phyloP scores from a whole-genome alignment of 805 yeast species.

The Schwanniomyces yamadae region DNA sequence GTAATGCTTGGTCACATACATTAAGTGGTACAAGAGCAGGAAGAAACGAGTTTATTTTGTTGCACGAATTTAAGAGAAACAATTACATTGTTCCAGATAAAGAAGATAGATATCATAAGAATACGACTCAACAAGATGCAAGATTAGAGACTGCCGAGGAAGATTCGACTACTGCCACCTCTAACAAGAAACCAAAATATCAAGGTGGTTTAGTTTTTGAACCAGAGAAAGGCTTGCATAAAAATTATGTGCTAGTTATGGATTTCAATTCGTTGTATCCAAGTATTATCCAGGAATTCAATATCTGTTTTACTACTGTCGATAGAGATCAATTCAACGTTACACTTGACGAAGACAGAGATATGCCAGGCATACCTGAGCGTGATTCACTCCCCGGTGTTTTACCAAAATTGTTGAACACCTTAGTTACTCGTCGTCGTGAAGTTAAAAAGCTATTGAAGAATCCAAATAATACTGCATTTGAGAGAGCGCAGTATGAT shows the following conservation, averaged over 20 bases:
- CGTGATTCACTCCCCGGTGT: constrained; percentile 68
- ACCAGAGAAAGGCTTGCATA: constrained; percentile 93
- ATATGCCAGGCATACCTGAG: constrained; percentile 68
- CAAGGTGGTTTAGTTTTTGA: constrained; percentile 96
- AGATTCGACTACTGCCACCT: constrained; percentile 49
- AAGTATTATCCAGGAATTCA: constrained; percentile 93
- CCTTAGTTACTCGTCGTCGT: constrained; percentile 85
- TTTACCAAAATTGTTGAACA: constrained; percentile 77
- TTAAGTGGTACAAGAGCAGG: constrained; percentile 94
- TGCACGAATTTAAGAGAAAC: constrained; percentile 84
- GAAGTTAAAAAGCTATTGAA: constrained; percentile 87
- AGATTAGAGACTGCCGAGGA: constrained; percentile 36
- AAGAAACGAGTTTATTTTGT: constrained; percentile 86
- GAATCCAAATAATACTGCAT: constrained; percentile 60
- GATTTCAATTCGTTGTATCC: constrained; percentile 98
- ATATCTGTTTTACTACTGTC: constrained; percentile 95
- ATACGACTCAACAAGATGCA: constrained; percentile 34
- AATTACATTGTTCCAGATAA: constrained; percentile 89
- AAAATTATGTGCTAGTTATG: constrained; percentile 87
- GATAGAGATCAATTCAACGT: constrained; percentile 54
- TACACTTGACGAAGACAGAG: constrained; percentile 52
- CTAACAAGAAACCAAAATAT: constrained; percentile 67
- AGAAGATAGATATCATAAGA: constrained; percentile 45
- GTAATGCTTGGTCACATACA: constrained; percentile 96
- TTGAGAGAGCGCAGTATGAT: constrained; percentile 81